Conservation (phyloP, 805 yeast genomes). For the Yarrowia yakushimensis region DNA sequence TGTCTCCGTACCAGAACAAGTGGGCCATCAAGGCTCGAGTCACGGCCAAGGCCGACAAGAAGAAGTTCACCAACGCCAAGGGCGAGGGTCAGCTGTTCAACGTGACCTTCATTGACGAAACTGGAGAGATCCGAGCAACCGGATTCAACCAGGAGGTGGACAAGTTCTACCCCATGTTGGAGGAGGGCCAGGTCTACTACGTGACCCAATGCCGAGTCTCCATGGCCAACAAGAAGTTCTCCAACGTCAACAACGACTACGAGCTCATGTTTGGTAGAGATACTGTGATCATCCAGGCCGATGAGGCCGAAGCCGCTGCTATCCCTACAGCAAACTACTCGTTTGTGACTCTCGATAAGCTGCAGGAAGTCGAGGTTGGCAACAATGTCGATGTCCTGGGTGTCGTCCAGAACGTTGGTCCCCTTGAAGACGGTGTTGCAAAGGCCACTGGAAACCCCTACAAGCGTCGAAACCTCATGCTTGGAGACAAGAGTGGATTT, state of each 20-base stretch:
- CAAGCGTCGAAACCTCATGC: constrained; percentile 81
- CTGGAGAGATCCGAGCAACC: constrained; percentile 94
- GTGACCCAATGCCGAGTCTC: constrained; percentile 77
- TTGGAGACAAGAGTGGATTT: constrained; percentile 81
- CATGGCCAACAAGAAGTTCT: constrained; percentile 80
- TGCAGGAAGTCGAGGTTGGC: constrained; percentile 67
- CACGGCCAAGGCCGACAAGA: constrained; percentile 78
- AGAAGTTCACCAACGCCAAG: constrained; percentile 79
- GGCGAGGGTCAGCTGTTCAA: constrained; percentile 91
- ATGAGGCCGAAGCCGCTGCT: constrained; percentile 46
- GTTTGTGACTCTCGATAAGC: constrained; percentile 63
- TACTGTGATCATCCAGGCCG: constrained; percentile 69
- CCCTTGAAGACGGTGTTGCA: constrained; percentile 73
- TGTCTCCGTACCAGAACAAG: constrained; percentile 83
- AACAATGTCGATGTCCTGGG: constrained; percentile 83
- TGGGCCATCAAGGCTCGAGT: constrained; percentile 96
- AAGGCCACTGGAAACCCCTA: constrained; percentile 85
- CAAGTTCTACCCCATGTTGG: constrained; percentile 65
- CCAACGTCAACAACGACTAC: constrained; percentile 80
- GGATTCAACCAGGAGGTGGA: constrained; percentile 88
- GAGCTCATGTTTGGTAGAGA: constrained; percentile 81
- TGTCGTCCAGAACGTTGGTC: constrained; percentile 71
- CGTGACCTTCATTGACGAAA: constrained; percentile 84
- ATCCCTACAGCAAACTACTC: constrained; percentile 79
- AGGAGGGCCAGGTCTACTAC: constrained; percentile 87